Evolutionary conservation across 495 filamentous ascomycete species (phyloP).

Genomic region (Cudoniella acicularis): DNA sequence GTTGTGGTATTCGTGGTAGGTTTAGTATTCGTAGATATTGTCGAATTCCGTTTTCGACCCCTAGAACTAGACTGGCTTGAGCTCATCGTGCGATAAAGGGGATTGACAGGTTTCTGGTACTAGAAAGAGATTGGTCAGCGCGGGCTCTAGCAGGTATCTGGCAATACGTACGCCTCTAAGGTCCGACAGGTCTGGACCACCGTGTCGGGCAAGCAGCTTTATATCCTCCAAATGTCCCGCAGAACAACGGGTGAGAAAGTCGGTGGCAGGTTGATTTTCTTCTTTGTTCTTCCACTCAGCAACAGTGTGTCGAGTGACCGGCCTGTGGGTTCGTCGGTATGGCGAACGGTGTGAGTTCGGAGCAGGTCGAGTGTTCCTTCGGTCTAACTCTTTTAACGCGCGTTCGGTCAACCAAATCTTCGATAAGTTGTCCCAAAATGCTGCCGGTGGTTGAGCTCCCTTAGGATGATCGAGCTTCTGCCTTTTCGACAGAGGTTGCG

Average conservation of each 20-base stretch:
- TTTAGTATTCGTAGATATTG: not conserved
- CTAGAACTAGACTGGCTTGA: slow-evolving; percentile 3
- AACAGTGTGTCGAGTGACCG: slow-evolving; percentile 8
- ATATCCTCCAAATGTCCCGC: slow-evolving; percentile 8
- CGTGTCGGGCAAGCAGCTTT: slow-evolving; percentile 14
- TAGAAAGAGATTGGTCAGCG: slow-evolving; percentile 7
- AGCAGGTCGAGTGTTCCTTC: slow-evolving; percentile 23
- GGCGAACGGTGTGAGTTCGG: slow-evolving; percentile 4
- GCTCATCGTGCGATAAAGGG: slow-evolving; percentile 6
- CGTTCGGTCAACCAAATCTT: slow-evolving; percentile 29
- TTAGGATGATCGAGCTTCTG: not conserved
- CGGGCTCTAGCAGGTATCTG: slow-evolving; percentile 1
- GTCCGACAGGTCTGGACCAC: slow-evolving; percentile 14
- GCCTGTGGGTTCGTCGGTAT: slow-evolving; percentile 4
- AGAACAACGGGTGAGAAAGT: slow-evolving; percentile 12
- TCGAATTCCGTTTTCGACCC: not conserved
- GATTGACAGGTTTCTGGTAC: slow-evolving; percentile 13
- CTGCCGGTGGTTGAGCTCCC: slow-evolving; percentile 7
- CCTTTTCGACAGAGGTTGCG: not conserved
- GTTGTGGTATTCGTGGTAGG: not conserved
- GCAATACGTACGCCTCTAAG: slow-evolving; percentile 15
- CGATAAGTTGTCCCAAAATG: slow-evolving; percentile 33
- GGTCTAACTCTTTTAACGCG: slow-evolving; percentile 34
- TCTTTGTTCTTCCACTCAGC: slow-evolving; percentile 8
- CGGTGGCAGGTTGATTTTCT: slow-evolving; percentile 1